Base-by-base conservation (phyloP, 2,329 filamentous ascomycete species). In the Nemania sp. region DNA sequence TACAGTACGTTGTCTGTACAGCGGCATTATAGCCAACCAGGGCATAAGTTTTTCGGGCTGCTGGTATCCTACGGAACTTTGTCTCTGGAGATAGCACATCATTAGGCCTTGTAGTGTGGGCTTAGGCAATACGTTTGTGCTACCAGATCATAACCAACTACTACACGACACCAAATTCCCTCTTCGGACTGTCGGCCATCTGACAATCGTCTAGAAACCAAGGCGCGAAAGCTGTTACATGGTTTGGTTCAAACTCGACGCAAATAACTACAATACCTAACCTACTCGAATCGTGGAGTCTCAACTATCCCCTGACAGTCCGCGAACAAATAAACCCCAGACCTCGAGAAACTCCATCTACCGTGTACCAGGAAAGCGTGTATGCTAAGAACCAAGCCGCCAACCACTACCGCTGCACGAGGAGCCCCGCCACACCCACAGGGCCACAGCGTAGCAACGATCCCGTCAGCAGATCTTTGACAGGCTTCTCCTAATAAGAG, bases 391-490 rank as follows among this genome's bases (percentile, higher is more conserved):
- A 42, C 47, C 53, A 41, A 49, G 48, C 61, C 57, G 64, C 61
- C 57, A 61, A n/a, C n/a, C n/a, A n/a, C n/a, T n/a, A n/a, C n/a
- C n/a, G n/a, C 58, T 59, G 61, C 63, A 64, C 63, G 54, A 63
- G 45, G 57, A 59, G 63, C 65, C 66, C 67, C 65, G 62, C 67
- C 59, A 64, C 61, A 63, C 59, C 57, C 63, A 65, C 61, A 64
- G n/a, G n/a, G n/a, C n/a, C n/a, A n/a, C n/a, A n/a, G n/a, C n/a
- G n/a, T n/a, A n/a, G 57, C 62, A 61, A 63, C 59, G 55, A 64
- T 65, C 65, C 66, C 60, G 64, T 68, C 64, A 68, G 63, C 65
- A 67, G 65, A 67, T 66, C 64, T 58, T 64, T 59, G 46, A 58
- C 57, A 59, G 59, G 56, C 59, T 62, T 56, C 39, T 64, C 58